Evolutionary conservation across 75 land plant genomes (phyloP).

Genomic region (Cryptomeria japonica): DNA sequence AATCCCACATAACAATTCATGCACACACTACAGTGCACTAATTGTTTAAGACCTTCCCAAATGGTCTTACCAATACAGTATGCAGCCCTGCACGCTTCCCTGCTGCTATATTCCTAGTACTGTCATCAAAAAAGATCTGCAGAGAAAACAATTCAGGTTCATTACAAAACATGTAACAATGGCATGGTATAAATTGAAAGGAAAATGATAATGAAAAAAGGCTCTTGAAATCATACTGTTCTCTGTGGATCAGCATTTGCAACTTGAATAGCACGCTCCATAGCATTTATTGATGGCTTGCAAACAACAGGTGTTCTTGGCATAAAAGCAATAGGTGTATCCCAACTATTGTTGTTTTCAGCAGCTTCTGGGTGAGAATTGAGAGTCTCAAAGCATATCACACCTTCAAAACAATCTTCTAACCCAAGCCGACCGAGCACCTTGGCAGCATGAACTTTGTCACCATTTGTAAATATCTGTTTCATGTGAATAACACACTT

Average conservation of each 20-base stretch:
- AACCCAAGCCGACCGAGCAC: slow-evolving; percentile 61
- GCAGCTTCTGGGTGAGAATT: slow-evolving; percentile 36
- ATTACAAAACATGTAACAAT: not conserved
- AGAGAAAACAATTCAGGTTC: not conserved
- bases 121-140: slow-evolving; percentile 49
- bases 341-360: slow-evolving; percentile 7
- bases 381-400: slow-evolving; percentile 84
- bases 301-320: slow-evolving; percentile 23
- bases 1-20: not conserved
- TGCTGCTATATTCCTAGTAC: slow-evolving; percentile 34
- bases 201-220: not conserved
- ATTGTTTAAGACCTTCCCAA: not conserved
- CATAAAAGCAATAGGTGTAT: not conserved
- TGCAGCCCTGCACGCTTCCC: slow-evolving; percentile 33
- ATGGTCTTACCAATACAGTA: slow-evolving; percentile 32
- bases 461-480: slow-evolving; percentile 83
- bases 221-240: slow-evolving; percentile 6
- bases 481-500: not conserved
- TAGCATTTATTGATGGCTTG: slow-evolving; percentile 31
- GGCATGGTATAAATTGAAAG: not conserved
- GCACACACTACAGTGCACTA: too few species aligned
- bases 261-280: slow-evolving; percentile 20
- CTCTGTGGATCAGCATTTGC: slow-evolving; percentile 25
- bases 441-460: slow-evolving; percentile 59
- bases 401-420: slow-evolving; percentile 84